These are phyloP conservation scores for Cucumis variabilis DNA, from an alignment of 331 rosid genomes.

Conservation along the genomic window DNA sequence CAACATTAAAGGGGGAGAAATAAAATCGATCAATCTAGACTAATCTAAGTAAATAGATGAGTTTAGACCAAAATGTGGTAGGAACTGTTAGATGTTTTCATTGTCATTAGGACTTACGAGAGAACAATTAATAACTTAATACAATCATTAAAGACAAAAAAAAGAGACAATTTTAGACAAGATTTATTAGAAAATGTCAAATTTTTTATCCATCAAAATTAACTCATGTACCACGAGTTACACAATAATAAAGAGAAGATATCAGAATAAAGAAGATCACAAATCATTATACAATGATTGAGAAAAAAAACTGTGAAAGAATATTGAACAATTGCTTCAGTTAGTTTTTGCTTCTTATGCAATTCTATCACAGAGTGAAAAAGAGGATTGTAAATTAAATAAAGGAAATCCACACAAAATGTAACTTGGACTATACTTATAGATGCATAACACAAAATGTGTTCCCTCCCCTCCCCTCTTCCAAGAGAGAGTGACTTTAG, in stretches of 20 bases:
- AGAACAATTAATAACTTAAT: background rate
- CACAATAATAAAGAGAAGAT: background rate
- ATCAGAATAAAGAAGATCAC: background rate
- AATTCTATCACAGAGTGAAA: background rate
- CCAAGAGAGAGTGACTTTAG: too few relatives aligned
- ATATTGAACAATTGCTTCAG: too few relatives aligned
- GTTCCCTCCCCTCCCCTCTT: too few relatives aligned
- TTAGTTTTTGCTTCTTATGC: background rate
- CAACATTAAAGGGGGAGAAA: slow-evolving; percentile 33
- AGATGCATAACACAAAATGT: too few relatives aligned
- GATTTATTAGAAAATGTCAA: background rate
- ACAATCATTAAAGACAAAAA: background rate
- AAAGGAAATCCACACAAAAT: background rate
- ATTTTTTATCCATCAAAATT: background rate
- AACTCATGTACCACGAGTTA: background rate
- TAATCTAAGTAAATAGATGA: background rate
- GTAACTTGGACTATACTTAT: too few relatives aligned
- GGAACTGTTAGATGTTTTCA: background rate
- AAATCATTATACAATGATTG: slow-evolving; percentile 15
- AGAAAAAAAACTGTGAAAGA: background rate
- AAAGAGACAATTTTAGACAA: background rate
- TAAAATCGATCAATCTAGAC: background rate
- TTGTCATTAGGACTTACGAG: background rate
- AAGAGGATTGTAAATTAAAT: background rate
- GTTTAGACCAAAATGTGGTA: background rate